Evolutionary conservation across 257 asterid species (phyloP).

Genomic region (Avicennia marina): DNA sequence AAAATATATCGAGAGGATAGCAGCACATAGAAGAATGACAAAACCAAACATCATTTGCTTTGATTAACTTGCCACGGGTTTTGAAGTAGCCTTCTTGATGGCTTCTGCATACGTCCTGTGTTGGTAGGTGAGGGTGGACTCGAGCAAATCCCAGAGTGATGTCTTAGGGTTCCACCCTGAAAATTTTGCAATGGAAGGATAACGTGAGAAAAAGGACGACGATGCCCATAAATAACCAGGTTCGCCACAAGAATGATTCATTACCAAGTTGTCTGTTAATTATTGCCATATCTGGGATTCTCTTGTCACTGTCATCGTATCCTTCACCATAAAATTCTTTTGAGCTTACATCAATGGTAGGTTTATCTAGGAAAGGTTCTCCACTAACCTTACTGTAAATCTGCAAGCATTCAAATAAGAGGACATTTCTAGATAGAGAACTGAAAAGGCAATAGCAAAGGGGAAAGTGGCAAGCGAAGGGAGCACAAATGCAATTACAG

Average conservation of each 20-base stretch:
- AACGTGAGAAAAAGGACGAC: too few relatives aligned
- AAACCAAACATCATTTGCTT: too few relatives aligned
- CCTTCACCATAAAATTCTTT: constrained; percentile 76
- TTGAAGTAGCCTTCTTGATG: constrained; percentile 58
- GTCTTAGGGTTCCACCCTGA: constrained; percentile 73
- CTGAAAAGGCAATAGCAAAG: background rate
- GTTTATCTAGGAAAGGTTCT: constrained; percentile 46
- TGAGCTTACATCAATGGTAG: constrained; percentile 68
- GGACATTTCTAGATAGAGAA: background rate
- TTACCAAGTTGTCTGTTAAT: constrained; percentile 69
- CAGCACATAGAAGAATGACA: too few relatives aligned
- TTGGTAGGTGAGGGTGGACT: constrained; percentile 71
- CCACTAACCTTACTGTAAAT: constrained; percentile 64
- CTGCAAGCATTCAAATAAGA: constrained; percentile 23
- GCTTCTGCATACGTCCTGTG: constrained; percentile 80
- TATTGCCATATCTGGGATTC: constrained; percentile 78
- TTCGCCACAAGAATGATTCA: background rate
- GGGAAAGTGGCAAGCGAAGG: constrained; percentile 1
- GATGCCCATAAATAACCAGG: too few relatives aligned
- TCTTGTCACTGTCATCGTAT: constrained; percentile 71
- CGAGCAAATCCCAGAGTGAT: constrained; percentile 67
- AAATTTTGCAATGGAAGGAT: too few relatives aligned
- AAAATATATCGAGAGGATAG: constrained; percentile 9
- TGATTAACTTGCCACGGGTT: constrained; percentile 48
- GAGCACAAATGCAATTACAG: too few relatives aligned